Conservation (phyloP, 768 basidiomycete genomes). For the Tephrocybe sp. region DNA sequence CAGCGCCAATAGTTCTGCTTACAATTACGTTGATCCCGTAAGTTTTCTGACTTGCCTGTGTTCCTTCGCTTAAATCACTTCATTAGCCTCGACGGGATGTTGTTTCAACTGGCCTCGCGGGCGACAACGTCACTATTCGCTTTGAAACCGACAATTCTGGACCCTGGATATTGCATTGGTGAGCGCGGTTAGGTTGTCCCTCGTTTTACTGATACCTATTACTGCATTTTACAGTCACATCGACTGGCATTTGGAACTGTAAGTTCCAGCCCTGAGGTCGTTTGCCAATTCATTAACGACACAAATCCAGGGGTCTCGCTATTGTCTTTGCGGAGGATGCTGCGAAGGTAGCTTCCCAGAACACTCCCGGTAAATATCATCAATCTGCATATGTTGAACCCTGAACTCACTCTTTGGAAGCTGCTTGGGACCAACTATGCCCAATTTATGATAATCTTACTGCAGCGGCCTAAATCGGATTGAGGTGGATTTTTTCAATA, state of each 20-base stretch:
- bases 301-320: slow-evolving; percentile 30
- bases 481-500: background rate
- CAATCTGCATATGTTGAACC: no score
- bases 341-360: no score
- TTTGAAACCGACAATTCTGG: slow-evolving; percentile 39
- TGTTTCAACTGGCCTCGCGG: slow-evolving; percentile 29
- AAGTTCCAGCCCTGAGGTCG: slow-evolving; percentile 23
- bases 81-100: slow-evolving; percentile 28
- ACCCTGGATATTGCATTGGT: slow-evolving; percentile 50
- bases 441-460: slow-evolving; percentile 26
- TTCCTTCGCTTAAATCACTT: background rate
- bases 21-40: slow-evolving; percentile 45
- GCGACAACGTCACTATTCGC: slow-evolving; percentile 42
- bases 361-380: no score
- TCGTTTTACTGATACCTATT: no score
- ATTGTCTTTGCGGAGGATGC: slow-evolving; percentile 39
- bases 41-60: background rate
- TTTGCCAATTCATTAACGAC: background rate
- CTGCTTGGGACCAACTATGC: slow-evolving; percentile 29
- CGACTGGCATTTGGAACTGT: background rate
- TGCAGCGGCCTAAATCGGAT: slow-evolving; percentile 1
- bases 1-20: slow-evolving; percentile 25
- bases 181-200: slow-evolving; percentile 3
- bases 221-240: background rate
- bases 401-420: background rate